phyloP scores from a whole-genome alignment of 73 alveolate species.

The Stentor coeruleus region DNA sequence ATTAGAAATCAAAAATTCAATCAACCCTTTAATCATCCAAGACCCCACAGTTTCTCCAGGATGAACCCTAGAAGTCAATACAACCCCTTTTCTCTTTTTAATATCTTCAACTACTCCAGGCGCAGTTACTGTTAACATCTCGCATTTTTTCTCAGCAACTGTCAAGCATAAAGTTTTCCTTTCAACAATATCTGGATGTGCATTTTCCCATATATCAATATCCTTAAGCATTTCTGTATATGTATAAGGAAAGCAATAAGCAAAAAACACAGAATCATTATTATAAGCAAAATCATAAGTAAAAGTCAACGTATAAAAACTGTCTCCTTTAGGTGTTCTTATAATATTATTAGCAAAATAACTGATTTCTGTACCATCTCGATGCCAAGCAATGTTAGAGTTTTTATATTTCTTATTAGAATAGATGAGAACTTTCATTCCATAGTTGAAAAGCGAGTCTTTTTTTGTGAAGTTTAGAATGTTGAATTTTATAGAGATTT shows the following conservation, averaged over 20 bases:
- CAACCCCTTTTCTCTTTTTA: conserved; percentile 65
- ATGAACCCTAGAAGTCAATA: conserved; percentile 93
- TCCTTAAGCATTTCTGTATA: conserved; percentile 65
- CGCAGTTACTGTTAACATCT: conserved; percentile 30
- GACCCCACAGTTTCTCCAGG: conserved; percentile 98
- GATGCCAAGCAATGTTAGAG: conserved; percentile 47
- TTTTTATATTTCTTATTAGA: conserved; percentile 65
- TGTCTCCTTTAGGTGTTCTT: conserved; percentile 25
- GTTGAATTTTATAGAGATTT: conserved; percentile 86
- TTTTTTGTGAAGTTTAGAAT: conserved; percentile 94
- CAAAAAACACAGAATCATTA: conserved; percentile 73
- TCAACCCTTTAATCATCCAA: conserved; percentile 67
- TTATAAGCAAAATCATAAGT: conserved; percentile 46
- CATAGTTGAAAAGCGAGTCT: conserved; percentile 85
- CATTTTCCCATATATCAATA: background rate
- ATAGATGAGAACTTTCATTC: conserved; percentile 91
- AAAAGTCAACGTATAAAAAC: conserved; percentile 58
- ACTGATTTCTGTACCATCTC: conserved; percentile 50
- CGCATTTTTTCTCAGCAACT: conserved; percentile 67
- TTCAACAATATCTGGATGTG: conserved; percentile 37
- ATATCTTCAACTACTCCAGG: conserved; percentile 49
- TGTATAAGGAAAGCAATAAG: conserved; percentile 96
- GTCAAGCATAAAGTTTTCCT: conserved; percentile 73
- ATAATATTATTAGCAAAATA: conserved; percentile 35
- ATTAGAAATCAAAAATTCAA: conserved; percentile 87